These are phyloP conservation scores for Leccinum ochraceum DNA, from an alignment of 768 basidiomycete genomes.

Conservation along the genomic window DNA sequence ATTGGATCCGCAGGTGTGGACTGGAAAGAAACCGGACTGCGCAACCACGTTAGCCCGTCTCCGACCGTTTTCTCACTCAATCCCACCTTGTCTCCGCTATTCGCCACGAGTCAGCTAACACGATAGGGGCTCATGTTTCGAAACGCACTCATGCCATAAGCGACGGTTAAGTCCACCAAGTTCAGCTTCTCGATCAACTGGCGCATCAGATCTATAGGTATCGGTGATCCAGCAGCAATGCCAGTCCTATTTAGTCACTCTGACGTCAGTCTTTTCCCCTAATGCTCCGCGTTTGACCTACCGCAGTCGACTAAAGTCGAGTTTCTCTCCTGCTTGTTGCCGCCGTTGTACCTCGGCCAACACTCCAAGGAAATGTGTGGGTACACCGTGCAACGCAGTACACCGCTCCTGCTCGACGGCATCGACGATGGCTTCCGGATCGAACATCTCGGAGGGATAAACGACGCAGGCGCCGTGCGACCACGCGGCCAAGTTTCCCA, in stretches of 20 bases:
- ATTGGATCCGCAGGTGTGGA: conserved; percentile 69
- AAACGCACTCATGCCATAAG: conserved; percentile 84
- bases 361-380: conserved; percentile 81
- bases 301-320: conserved; percentile 59
- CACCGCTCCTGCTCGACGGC: conserved; percentile 68
- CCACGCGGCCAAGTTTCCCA: conserved; percentile 82
- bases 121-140: background rate
- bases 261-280: background rate
- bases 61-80: background rate
- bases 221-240: conserved; percentile 76
- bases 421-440: conserved; percentile 68
- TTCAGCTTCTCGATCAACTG: conserved; percentile 67
- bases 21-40: conserved; percentile 83
- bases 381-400: conserved; percentile 82
- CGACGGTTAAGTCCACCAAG: conserved; percentile 69
- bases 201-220: conserved; percentile 81
- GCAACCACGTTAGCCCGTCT: conserved; percentile 3
- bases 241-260: conserved; percentile 56
- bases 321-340: conserved; percentile 41
- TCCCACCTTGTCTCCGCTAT: conserved; percentile 72
- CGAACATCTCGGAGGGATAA: conserved; percentile 67
- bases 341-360: conserved; percentile 65
- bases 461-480: conserved; percentile 71
- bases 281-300: conserved; percentile 23
- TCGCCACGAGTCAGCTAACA: background rate